A percentile compares a stretch with the other conserved stretches of the same genome.
phyloP scores from a whole-genome alignment of 208 protist genomes.

The Trichomonas gallinae region DNA sequence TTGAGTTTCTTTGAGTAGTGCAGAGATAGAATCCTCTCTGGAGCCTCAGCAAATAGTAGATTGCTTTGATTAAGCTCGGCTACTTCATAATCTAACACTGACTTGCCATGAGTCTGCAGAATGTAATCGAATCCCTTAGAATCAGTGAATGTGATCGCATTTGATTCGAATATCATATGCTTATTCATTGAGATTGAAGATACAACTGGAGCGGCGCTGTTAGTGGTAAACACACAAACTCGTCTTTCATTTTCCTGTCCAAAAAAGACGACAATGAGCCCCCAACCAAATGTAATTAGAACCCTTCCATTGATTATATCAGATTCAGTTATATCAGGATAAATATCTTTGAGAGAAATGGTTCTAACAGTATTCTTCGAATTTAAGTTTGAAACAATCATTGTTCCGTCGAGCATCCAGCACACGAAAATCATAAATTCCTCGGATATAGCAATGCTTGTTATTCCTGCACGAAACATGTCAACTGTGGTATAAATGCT shows the following conservation, averaged over 20 bases:
- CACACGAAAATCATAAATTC: neutral
- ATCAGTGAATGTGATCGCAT: neutral
- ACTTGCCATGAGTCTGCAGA: neutral
- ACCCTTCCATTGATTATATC: neutral
- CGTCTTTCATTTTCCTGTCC: neutral
- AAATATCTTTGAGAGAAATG: neutral
- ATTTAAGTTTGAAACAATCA: neutral
- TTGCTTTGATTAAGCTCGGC: neutral
- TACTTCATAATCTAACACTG: neutral
- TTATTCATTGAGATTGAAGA: neutral
- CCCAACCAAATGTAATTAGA: neutral
- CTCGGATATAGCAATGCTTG: neutral
- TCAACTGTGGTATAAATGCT: neutral
- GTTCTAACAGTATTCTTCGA: neutral
- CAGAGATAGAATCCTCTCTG: neutral
- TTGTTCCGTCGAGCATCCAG: neutral
- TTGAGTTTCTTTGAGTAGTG: neutral
- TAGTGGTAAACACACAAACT: neutral
- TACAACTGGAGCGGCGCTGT: neutral
- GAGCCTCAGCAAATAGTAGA: neutral
- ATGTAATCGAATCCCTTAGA: neutral
- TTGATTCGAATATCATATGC: neutral
- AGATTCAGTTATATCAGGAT: neutral
- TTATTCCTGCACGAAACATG: neutral
- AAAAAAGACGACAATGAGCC: neutral